Percentiles rank a stretch among this genome's conserved stretches.
phyloP scores from a whole-genome alignment of 331 rosid genomes.

The Rhamnella rubrinervis region DNA sequence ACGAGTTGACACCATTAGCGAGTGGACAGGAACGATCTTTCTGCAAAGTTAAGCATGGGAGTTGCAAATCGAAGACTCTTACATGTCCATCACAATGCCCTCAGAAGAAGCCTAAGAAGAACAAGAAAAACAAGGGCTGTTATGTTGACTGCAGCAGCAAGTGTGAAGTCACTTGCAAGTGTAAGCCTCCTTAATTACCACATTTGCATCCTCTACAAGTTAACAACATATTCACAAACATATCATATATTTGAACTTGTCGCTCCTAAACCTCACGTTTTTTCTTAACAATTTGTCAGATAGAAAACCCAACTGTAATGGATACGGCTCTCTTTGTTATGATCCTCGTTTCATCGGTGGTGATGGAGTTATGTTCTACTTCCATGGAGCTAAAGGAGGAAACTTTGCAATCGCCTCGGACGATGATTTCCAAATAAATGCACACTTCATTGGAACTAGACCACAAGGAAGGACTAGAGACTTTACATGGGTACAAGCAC shows the following conservation, averaged over 20 bases:
- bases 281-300: slow-evolving; percentile 31
- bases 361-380: slow-evolving; percentile 86
- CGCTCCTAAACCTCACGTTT: neutral
- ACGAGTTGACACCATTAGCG: slow-evolving; percentile 19
- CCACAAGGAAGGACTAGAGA: slow-evolving; percentile 80
- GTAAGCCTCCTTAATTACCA: slow-evolving; percentile 37
- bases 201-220: neutral
- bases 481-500: slow-evolving; percentile 81
- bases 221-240: neutral
- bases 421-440: slow-evolving; percentile 65
- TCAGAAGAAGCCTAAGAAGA: slow-evolving; percentile 69
- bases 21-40: slow-evolving; percentile 57
- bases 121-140: slow-evolving; percentile 68
- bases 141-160: slow-evolving; percentile 59
- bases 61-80: slow-evolving; percentile 45
- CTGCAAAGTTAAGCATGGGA: slow-evolving; percentile 33
- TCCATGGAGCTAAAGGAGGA: slow-evolving; percentile 78
- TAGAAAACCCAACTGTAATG: slow-evolving; percentile 66
- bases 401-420: slow-evolving; percentile 71
- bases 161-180: slow-evolving; percentile 82
- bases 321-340: slow-evolving; percentile 75
- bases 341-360: slow-evolving; percentile 86
- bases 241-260: no score
- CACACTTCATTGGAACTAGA: slow-evolving; percentile 76
- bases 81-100: slow-evolving; percentile 61